Base-by-base conservation (phyloP, 371 early-diverging fungal genomes). In the Mucor mucedo region DNA sequence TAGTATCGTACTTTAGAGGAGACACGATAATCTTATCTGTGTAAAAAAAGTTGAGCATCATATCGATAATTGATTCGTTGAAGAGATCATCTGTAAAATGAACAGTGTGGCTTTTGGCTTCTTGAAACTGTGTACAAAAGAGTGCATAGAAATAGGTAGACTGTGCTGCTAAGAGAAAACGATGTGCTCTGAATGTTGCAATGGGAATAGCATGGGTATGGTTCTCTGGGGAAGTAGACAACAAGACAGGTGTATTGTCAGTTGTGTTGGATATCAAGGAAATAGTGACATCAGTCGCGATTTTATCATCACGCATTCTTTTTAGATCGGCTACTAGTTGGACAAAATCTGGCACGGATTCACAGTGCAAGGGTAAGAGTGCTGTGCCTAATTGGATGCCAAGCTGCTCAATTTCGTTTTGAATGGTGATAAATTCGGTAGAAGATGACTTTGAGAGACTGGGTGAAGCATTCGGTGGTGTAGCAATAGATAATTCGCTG, bases 61-160 rank as follows among this genome's bases (percentile, higher is more conserved):
- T n/a, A 9, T 60, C 60, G 21, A 68, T 35, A 27, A 63, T 68
- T n/a, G 59, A 59, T 49, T 53, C 63, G 16, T 62, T 63, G 29
- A 68, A 68, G 2, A 68, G 39, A 14, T 68, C 68, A 38, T 62
- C 56, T 16, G 59, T 58, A 21, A 68, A 55, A 38, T 62, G 55
- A 0, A 68, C 49, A 10, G 21, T 21, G 3, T 59, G 8, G 27
- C 55, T 68, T 1, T 55, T 58, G 4, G 68, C 58, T 30, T 68
- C 68, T 50, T 60, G 63, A 39, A 68, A 68, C 27, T 58, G 60
- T 5, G 63, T 39, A 39, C 75, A 78, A 49, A 82, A 76, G 41
- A 82, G 57, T 13, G 76, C 63, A 55, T 75, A 62, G 48, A 82
- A 79, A 52, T 82, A 79, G 6, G 79, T 41, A 5, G 79, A 82